These are phyloP conservation scores for Bromus sterilis DNA, from an alignment of 176 grass and related monocot species.

Conservation along the genomic window DNA sequence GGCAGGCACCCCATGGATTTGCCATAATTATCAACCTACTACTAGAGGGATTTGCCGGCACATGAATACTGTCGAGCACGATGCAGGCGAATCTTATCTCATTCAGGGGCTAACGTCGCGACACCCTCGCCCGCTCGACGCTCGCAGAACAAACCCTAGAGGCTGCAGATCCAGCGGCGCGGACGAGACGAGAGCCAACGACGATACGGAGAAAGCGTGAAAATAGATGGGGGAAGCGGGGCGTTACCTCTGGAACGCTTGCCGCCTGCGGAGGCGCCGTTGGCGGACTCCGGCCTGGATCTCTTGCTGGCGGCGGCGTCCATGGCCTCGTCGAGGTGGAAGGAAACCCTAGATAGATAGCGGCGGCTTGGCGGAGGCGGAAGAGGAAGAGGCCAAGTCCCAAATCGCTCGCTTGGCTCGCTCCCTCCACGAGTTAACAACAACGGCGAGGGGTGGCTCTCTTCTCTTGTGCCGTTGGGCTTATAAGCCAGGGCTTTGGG, in stretches of 20 bases:
- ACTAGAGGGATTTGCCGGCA: neutral
- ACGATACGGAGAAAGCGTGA: neutral
- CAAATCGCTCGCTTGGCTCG: slow-evolving; percentile 16
- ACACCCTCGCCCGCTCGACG: neutral
- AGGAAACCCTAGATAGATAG: slow-evolving; percentile 46
- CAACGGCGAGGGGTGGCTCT: no score
- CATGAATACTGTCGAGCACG: neutral
- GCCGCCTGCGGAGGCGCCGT: slow-evolving; percentile 19
- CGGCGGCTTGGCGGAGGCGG: neutral
- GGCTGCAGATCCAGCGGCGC: neutral
- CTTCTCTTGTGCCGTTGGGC: no score
- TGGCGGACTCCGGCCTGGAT: slow-evolving; percentile 28
- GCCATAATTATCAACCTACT: neutral
- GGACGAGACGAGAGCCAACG: neutral
- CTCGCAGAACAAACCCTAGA: neutral
- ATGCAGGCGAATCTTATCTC: neutral
- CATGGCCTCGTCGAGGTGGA: slow-evolving; percentile 31
- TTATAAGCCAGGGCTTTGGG: neutral
- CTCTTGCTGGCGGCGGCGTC: slow-evolving; percentile 55
- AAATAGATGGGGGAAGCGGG: neutral
- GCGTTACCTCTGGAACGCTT: slow-evolving; percentile 62
- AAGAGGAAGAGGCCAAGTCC: neutral
- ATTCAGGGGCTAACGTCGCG: neutral
- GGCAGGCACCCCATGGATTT: no score
- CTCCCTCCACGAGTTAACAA: no score